Percentiles rank a stretch among this genome's conserved stretches.
Conservation (phyloP, 306 rosid genomes). For the Rosa persica region DNA sequence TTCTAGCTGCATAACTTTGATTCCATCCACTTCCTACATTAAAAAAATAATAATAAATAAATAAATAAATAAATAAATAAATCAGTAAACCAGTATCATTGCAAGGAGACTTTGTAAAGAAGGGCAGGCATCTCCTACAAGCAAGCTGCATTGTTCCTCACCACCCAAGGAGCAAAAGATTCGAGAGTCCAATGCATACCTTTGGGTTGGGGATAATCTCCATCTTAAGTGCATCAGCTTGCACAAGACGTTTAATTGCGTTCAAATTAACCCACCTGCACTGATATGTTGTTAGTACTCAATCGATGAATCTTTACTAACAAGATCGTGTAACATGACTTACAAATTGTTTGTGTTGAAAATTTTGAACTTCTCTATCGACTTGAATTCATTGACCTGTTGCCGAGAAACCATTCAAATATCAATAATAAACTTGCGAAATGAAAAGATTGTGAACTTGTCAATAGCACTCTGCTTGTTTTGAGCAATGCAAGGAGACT, state of each 20-base stretch:
- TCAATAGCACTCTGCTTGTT: background rate
- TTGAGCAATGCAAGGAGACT: background rate
- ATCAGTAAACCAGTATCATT: constrained; percentile 12
- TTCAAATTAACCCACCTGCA: constrained; percentile 91
- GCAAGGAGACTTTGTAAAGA: constrained; percentile 7
- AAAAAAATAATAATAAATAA: background rate
- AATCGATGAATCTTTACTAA: constrained; percentile 14
- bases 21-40: constrained; percentile 91
- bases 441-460: background rate
- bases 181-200: constrained; percentile 37
- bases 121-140: background rate
- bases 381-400: constrained; percentile 94
- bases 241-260: constrained; percentile 89
- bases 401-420: constrained; percentile 31
- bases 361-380: constrained; percentile 95
- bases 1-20: constrained; percentile 96
- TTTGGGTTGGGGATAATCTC: constrained; percentile 98
- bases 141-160: background rate
- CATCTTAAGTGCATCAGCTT: constrained; percentile 90
- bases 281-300: constrained; percentile 33
- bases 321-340: constrained; percentile 29
- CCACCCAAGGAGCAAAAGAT: background rate
- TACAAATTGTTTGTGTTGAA: constrained; percentile 97
- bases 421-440: constrained; percentile 25
- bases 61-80: too few species aligned